Conservation (phyloP, 257 asterid genomes). For the Avicennia marina region DNA sequence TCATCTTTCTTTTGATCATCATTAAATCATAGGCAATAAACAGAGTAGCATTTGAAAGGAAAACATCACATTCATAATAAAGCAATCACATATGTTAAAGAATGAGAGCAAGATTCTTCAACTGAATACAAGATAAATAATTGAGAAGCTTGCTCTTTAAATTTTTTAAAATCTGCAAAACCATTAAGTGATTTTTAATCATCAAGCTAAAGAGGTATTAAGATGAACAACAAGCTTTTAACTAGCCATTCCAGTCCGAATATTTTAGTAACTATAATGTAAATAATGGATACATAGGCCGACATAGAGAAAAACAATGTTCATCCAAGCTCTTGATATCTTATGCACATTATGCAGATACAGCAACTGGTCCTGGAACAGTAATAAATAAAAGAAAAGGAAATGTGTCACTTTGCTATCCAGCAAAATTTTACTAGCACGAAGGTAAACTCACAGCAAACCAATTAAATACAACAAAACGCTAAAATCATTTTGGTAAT, state of each 20-base stretch:
- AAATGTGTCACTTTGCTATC: neutral
- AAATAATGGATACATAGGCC: neutral
- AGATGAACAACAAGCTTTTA: neutral
- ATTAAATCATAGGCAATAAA: neutral
- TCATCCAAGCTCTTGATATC: slow-evolving; percentile 12
- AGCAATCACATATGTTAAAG: neutral
- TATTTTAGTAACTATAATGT: neutral
- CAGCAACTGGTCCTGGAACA: neutral
- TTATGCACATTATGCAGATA: slow-evolving; percentile 6
- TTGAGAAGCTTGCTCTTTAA: neutral
- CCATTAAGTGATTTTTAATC: neutral
- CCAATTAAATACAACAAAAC: neutral
- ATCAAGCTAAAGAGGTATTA: neutral
- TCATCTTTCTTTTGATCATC: neutral
- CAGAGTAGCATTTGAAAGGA: neutral
- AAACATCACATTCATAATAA: neutral
- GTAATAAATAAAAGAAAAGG: neutral
- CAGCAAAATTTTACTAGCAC: neutral
- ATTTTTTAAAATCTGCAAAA: neutral
- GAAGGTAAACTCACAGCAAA: neutral
- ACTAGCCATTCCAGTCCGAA: neutral
- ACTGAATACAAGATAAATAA: neutral
- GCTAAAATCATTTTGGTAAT: neutral
- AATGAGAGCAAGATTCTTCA: neutral
- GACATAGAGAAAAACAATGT: neutral